Evolutionary conservation across 163 green algal genomes (phyloP), one percentile per base, ranked within the genome.

Genomic region (Chlamydomonas reinhardtii): DNA sequence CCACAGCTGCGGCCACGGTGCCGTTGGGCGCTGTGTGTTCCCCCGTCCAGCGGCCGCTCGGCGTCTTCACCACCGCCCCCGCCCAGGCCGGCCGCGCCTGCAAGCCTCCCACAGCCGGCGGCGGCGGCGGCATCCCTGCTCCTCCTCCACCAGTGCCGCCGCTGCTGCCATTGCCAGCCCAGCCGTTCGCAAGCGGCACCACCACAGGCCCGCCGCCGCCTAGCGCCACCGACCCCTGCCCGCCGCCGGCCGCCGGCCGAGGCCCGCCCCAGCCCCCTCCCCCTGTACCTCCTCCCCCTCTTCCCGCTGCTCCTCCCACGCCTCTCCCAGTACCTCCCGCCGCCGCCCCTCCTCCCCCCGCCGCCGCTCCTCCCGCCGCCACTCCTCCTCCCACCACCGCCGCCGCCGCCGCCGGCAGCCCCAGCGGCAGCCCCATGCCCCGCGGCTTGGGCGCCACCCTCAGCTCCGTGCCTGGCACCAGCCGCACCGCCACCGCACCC

Each of bases 401-500:
- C 6, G 68, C 82, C 22, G 29, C 43, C 2, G 48, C 72, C 3
- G 22, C 22, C 64, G 12, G 37, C 20, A 62, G 65, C 62, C 14
- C 15, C 39, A 37, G 32, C 80, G 34, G 69, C 70, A 74, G 82
- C 71, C 64, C 48, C 25, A 27, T 15, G 31, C 35, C 35, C 14
- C 96, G 76, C 15, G 90, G 88, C n/a, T 94, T 92, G 2, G 96
- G 96, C 1, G 95, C 95, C 4, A 98, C 88, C 25, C 91, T 87
- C 24, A 98, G 84, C 86, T 98, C 95, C 1, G 70, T 88, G 0
- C 95, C 96, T 0, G 71, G 70, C 12, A 91, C 85, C 43, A 98
- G 90, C 2, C 89, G 87, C 15, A 95, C 94, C n/a, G n/a, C n/a
- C 32, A 96, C 48, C 48, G 48, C 77, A 19, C 72, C 79, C 0